Conservation (phyloP, 495 filamentous ascomycete genomes). For the Penicillium lividum region DNA sequence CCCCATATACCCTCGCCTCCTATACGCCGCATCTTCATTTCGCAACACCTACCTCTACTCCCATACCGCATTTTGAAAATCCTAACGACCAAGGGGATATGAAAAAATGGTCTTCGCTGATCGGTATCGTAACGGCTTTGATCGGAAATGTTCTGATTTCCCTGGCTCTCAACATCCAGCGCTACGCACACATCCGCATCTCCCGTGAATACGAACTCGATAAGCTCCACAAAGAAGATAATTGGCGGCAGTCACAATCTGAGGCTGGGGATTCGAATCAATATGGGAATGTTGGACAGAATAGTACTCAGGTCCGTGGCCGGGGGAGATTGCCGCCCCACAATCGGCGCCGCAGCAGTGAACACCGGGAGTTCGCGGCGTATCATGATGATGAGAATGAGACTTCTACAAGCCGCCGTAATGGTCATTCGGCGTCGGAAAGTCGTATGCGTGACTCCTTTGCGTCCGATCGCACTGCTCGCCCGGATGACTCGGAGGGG, state of each 20-base stretch:
- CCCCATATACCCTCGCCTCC: conserved; percentile 14
- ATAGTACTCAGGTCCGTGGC: neutral
- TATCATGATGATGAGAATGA: conserved; percentile 33
- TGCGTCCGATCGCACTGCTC: conserved; percentile 42
- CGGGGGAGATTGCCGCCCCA: conserved; percentile 14
- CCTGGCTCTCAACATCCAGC: conserved; percentile 92
- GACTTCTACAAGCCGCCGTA: conserved; percentile 12
- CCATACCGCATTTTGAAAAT: conserved; percentile 27
- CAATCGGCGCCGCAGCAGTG: conserved; percentile 7
- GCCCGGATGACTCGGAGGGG: conserved; percentile 34
- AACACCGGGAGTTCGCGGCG: conserved; percentile 18
- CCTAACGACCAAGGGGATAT: conserved; percentile 48
- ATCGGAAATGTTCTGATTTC: conserved; percentile 91
- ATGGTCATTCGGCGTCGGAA: conserved; percentile 21
- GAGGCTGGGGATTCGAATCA: conserved; percentile 18
- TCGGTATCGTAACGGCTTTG: conserved; percentile 92
- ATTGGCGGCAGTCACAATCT: conserved; percentile 29
- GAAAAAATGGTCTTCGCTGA: conserved; percentile 84
- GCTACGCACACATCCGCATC: conserved; percentile 88
- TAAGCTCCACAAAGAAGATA: conserved; percentile 38
- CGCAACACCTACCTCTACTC: conserved; percentile 18
- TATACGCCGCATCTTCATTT: conserved; percentile 16
- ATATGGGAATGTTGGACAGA: conserved; percentile 37
- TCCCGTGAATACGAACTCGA: conserved; percentile 60
- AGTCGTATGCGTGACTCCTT: conserved; percentile 33